Conservation (phyloP, 176 grass and related monocot genomes). For the Poa annua region DNA sequence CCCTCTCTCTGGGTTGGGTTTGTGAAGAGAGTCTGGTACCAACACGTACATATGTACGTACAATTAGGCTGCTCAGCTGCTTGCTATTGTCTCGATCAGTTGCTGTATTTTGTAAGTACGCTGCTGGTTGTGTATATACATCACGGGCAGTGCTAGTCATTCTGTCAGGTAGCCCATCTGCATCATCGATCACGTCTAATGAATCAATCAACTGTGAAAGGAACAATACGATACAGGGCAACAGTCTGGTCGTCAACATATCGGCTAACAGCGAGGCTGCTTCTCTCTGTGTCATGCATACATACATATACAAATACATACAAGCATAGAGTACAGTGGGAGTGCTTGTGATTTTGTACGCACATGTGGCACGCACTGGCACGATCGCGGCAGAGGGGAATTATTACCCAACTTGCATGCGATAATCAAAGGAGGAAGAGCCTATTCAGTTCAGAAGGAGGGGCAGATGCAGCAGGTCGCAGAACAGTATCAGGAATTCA, state of each 20-base stretch:
- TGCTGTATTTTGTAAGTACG: neutral
- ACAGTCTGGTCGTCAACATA: neutral
- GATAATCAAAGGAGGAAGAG: neutral
- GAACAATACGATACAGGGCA: neutral
- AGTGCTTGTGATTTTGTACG: neutral
- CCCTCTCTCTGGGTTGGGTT: neutral
- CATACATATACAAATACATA: too few species aligned
- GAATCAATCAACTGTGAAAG: neutral
- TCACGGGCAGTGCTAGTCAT: neutral
- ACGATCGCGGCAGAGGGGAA: conserved; percentile 16
- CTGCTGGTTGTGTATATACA: neutral
- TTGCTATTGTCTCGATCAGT: neutral
- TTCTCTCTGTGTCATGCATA: too few species aligned
- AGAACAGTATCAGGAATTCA: neutral
- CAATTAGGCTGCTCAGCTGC: neutral
- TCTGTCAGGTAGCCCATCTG: conserved; percentile 14
- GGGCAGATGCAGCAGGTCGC: neutral
- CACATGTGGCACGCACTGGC: neutral
- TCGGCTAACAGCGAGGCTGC: too few species aligned
- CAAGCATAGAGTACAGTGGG: neutral
- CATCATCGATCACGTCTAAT: neutral
- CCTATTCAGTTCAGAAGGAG: too few species aligned
- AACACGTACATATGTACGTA: neutral
- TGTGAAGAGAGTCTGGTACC: neutral
- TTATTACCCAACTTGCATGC: neutral